A percentile compares a stretch with the other conserved stretches of the same genome.
Conservation (phyloP, 176 grass and related monocot genomes). For the Raddia guianensis region DNA sequence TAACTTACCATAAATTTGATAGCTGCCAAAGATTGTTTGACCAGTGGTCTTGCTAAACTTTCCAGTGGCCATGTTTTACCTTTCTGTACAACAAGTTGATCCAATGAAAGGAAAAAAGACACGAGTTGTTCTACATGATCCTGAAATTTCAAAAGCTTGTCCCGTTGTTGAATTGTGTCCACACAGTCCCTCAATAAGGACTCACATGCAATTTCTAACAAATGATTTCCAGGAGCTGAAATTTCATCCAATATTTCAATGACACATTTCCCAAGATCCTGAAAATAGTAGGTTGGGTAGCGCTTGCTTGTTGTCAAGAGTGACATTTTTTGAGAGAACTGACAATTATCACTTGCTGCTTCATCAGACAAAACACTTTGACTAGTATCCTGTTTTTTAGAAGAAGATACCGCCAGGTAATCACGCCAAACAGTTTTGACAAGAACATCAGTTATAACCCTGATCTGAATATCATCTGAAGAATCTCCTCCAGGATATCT, state of each 20-base stretch:
- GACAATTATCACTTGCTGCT: constrained; percentile 35
- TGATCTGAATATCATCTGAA: constrained; percentile 47
- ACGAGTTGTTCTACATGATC: constrained; percentile 66
- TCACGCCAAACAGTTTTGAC: constrained; percentile 71
- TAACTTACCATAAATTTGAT: constrained; percentile 75
- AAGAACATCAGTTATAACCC: constrained; percentile 67
- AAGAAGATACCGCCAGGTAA: constrained; percentile 54
- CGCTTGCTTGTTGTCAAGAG: constrained; percentile 22
- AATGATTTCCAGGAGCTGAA: constrained; percentile 44
- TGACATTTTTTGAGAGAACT: constrained; percentile 48
- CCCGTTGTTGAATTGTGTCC: constrained; percentile 68
- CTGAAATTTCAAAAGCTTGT: constrained; percentile 59
- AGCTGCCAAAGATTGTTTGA: constrained; percentile 57
- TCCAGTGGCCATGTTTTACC: constrained; percentile 82
- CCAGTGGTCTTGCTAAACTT: constrained; percentile 71
- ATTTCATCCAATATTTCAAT: constrained; percentile 71
- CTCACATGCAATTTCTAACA: constrained; percentile 67
- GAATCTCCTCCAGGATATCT: constrained; percentile 62
- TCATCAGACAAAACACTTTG: constrained; percentile 27
- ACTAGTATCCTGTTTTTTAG: constrained; percentile 36
- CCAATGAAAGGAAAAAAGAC: constrained; percentile 71
- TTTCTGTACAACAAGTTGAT: constrained; percentile 61
- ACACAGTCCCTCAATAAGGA: constrained; percentile 62
- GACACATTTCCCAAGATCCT: constrained; percentile 71
- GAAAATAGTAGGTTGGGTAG: constrained; percentile 64